Conservation (phyloP, 2,329 filamentous ascomycete species). For the Botrytis porri region DNA sequence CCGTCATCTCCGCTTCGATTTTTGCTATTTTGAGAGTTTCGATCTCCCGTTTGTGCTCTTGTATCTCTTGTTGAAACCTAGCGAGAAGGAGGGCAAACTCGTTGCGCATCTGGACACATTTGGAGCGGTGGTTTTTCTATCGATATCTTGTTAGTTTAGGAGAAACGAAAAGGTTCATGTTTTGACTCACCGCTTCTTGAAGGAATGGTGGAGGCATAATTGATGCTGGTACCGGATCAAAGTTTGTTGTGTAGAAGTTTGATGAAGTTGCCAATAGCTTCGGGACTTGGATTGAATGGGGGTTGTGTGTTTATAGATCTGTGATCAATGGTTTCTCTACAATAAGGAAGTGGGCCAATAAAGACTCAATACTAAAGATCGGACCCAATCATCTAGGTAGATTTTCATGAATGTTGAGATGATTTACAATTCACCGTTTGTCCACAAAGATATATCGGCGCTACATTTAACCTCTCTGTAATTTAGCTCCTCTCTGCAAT, state of each 20-base stretch:
- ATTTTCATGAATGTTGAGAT: background rate
- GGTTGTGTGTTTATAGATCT: background rate
- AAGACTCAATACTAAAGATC: background rate
- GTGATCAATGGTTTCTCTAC: background rate
- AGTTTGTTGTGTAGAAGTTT: background rate
- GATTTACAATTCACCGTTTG: background rate
- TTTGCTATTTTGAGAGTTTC: too few relatives aligned
- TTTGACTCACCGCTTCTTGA: background rate
- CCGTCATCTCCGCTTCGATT: background rate
- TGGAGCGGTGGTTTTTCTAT: background rate
- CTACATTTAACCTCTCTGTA: background rate
- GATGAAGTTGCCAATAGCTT: background rate
- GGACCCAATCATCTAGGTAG: background rate
- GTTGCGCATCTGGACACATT: accelerated
- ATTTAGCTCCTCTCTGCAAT: background rate
- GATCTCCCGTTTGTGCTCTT: background rate
- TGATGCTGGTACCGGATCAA: background rate
- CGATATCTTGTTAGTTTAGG: background rate
- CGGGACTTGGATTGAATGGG: background rate
- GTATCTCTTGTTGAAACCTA: background rate
- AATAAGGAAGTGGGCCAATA: accelerated
- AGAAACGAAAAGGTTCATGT: too few relatives aligned
- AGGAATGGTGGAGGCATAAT: background rate
- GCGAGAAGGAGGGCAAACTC: background rate
- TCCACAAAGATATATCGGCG: background rate